These are phyloP conservation scores for Dendryphion nanum DNA, from an alignment of 2,329 filamentous ascomycete species.

Conservation along the genomic window DNA sequence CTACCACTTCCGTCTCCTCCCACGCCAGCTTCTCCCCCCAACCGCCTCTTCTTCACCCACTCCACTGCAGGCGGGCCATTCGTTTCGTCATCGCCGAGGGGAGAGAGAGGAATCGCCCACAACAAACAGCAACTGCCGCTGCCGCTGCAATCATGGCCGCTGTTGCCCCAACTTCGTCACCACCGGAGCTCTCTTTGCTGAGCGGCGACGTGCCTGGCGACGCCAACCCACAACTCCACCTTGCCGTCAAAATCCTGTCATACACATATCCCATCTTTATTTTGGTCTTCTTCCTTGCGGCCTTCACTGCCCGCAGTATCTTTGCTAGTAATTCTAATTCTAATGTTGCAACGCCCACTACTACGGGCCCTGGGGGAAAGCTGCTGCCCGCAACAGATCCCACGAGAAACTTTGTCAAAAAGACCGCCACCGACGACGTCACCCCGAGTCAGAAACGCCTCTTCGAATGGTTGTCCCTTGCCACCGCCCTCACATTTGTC, in stretches of 20 bases:
- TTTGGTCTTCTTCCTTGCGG: conserved; percentile 61
- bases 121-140: too few species aligned
- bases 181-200: conserved; percentile 10
- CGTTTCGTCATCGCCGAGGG: neutral
- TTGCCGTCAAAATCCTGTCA: conserved; percentile 43
- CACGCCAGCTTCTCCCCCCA: conserved; percentile 4
- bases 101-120: too few species aligned
- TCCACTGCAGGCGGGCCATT: conserved; percentile 1
- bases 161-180: conserved; percentile 6
- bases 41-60: conserved; percentile 9
- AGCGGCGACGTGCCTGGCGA: conserved; percentile 19
- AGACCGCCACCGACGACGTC: conserved; percentile 54
- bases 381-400: conserved; percentile 68
- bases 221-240: conserved; percentile 18
- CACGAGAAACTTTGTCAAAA: conserved; percentile 44
- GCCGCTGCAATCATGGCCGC: conserved; percentile 1
- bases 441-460: conserved; percentile 66
- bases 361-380: conserved; percentile 82
- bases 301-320: conserved; percentile 63
- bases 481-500: conserved; percentile 72
- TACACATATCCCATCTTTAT: conserved; percentile 64
- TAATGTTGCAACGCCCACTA: conserved; percentile 46
- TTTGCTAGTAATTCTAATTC: conserved; percentile 48
- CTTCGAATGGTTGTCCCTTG: conserved; percentile 72
- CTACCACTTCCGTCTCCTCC: conserved; percentile 10